These are phyloP conservation scores for Pythium brachiatum DNA, from an alignment of 352 stramenopile genomes.

Conservation along the genomic window DNA sequence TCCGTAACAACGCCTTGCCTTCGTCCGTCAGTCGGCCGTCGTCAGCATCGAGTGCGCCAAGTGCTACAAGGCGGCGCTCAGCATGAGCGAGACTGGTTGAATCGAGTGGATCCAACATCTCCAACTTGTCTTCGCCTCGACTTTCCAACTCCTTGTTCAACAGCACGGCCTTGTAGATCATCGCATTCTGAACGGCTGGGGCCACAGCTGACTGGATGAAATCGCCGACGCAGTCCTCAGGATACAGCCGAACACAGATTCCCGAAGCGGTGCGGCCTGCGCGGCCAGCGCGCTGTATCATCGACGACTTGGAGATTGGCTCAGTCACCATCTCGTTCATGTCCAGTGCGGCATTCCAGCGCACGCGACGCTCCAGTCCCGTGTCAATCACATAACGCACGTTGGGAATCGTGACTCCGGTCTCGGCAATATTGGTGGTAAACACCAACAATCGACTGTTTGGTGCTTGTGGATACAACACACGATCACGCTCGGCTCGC, in stretches of 20 bases:
- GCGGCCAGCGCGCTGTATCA: slow-evolving; percentile 24
- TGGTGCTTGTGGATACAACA: slow-evolving; percentile 11
- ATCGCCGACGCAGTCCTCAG: slow-evolving; percentile 6
- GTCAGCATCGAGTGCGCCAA: slow-evolving; percentile 19
- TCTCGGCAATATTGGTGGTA: slow-evolving; percentile 32
- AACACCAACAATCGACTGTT: slow-evolving; percentile 25
- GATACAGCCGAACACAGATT: slow-evolving; percentile 28
- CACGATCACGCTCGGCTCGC: slow-evolving; percentile 22
- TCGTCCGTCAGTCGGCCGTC: slow-evolving; percentile 18
- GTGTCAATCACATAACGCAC: slow-evolving; percentile 36
- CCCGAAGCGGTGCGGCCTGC: slow-evolving; percentile 23
- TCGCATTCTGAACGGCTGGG: slow-evolving; percentile 19
- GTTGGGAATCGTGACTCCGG: slow-evolving; percentile 29
- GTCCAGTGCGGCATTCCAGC: slow-evolving; percentile 25
- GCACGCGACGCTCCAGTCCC: slow-evolving; percentile 26
- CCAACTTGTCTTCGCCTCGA: slow-evolving; percentile 2
- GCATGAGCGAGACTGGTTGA: background rate
- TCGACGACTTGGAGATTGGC: slow-evolving; percentile 21
- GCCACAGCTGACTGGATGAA: background rate
- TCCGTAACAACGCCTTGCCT: slow-evolving; percentile 13
- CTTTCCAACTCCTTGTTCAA: slow-evolving; percentile 22
- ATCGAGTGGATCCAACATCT: slow-evolving; percentile 26
- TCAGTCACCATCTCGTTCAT: slow-evolving; percentile 32
- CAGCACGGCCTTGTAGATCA: slow-evolving; percentile 33
- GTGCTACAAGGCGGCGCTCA: slow-evolving; percentile 4